Conservation (phyloP, 164 flowering plant genomes). For the Chimonanthus salicifolius region DNA sequence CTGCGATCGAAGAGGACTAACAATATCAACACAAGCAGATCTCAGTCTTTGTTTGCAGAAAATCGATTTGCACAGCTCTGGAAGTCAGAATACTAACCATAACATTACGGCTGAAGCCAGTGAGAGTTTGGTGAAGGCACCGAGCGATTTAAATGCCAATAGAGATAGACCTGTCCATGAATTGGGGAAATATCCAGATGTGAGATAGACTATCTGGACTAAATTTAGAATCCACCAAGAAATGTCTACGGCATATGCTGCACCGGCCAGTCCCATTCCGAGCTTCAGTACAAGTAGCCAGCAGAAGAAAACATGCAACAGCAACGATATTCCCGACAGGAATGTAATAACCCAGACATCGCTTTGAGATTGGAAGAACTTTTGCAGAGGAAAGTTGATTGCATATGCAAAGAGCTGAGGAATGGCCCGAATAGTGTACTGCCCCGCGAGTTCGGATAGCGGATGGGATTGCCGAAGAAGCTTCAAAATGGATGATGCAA, state of each 20-base stretch:
- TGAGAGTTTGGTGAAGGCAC: constrained; percentile 39
- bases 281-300: constrained; percentile 39
- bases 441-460: constrained; percentile 40
- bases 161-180: constrained; percentile 48
- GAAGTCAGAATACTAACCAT: constrained; percentile 27
- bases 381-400: constrained; percentile 42
- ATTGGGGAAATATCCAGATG: constrained; percentile 35
- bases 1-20: constrained; percentile 20
- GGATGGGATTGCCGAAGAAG: constrained; percentile 27
- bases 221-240: constrained; percentile 40
- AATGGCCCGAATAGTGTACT: constrained; percentile 31
- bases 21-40: no score
- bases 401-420: constrained; percentile 54
- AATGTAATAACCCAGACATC: constrained; percentile 44
- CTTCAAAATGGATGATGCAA: constrained; percentile 38
- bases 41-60: neutral
- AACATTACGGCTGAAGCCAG: constrained; percentile 57
- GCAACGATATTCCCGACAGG: constrained; percentile 23
- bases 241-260: constrained; percentile 38
- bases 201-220: constrained; percentile 32
- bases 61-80: neutral
- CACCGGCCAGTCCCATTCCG: constrained; percentile 34
- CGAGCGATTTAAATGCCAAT: constrained; percentile 33
- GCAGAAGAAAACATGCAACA: constrained; percentile 30
- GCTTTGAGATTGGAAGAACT: constrained; percentile 53